Evolutionary conservation across 2,329 filamentous ascomycete species (phyloP).

Genomic region (Conoideocrella luteorostrata): DNA sequence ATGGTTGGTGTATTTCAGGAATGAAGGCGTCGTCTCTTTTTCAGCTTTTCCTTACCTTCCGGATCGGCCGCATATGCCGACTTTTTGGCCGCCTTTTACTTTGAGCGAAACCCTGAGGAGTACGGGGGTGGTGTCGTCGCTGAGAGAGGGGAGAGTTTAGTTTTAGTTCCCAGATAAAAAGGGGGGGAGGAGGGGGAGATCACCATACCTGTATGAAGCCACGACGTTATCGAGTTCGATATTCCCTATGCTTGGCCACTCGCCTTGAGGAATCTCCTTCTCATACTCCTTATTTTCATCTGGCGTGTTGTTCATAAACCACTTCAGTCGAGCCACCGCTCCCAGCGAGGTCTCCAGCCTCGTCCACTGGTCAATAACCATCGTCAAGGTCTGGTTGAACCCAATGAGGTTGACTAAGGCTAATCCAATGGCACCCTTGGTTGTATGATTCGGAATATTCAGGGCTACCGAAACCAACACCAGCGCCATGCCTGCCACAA

Average conservation of each 20-base stretch:
- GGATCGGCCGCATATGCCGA: constrained; percentile 45
- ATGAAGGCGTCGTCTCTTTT: too few relatives aligned
- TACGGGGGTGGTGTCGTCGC: constrained; percentile 11
- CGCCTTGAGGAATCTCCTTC: constrained; percentile 1
- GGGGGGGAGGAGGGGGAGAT: neutral
- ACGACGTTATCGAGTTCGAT: constrained; percentile 22
- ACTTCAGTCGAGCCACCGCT: constrained; percentile 27
- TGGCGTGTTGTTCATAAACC: constrained; percentile 20
- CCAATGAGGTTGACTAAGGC: constrained; percentile 22
- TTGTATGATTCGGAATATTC: constrained; percentile 14
- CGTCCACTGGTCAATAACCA: constrained; percentile 29
- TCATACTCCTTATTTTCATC: constrained; percentile 18
- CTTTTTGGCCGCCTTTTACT: constrained; percentile 33
- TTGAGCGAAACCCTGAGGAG: constrained; percentile 14
- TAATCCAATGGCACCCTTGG: constrained; percentile 24
- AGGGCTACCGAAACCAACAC: constrained; percentile 40
- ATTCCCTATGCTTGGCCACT: constrained; percentile 22
- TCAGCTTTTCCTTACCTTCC: constrained; percentile 30
- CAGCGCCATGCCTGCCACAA: constrained; percentile 40
- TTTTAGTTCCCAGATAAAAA: neutral
- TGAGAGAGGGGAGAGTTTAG: constrained; percentile 1
- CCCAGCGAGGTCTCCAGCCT: constrained; percentile 29
- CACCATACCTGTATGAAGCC: constrained; percentile 20
- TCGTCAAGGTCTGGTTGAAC: constrained; percentile 23
- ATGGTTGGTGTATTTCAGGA: too few relatives aligned